Evolutionary conservation across 2,329 filamentous ascomycete species (phyloP).

Genomic region (Alternaria brassicicola): DNA sequence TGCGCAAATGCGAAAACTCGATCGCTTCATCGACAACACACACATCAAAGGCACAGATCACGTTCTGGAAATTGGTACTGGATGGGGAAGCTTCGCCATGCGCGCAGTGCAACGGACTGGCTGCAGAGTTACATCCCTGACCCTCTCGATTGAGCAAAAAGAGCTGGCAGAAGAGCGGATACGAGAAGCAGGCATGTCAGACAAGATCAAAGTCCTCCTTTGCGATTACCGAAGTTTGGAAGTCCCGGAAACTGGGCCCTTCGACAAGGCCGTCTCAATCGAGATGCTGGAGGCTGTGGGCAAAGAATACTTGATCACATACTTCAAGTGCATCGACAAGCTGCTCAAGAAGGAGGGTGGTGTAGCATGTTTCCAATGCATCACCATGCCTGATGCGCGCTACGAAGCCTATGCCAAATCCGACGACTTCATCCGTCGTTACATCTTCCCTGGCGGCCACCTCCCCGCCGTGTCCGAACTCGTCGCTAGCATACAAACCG

Average conservation of each 20-base stretch:
- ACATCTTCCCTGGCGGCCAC: constrained; percentile 81
- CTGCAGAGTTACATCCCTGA: constrained; percentile 72
- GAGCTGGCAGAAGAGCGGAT: constrained; percentile 70
- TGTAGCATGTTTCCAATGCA: constrained; percentile 75
- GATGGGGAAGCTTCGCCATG: constrained; percentile 77
- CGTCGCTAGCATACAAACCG: constrained; percentile 66
- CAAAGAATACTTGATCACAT: constrained; percentile 68
- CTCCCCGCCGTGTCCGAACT: constrained; percentile 70
- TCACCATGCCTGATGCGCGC: constrained; percentile 73
- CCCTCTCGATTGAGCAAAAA: constrained; percentile 73
- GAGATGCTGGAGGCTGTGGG: constrained; percentile 81
- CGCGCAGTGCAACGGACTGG: constrained; percentile 69
- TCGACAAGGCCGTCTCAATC: constrained; percentile 75
- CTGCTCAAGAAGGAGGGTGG: constrained; percentile 70
- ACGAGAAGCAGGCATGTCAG: constrained; percentile 62
- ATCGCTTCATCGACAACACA: constrained; percentile 69
- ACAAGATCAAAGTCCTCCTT: constrained; percentile 68
- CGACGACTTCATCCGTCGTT: constrained; percentile 76
- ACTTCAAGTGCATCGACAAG: constrained; percentile 68
- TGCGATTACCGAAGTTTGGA: constrained; percentile 72
- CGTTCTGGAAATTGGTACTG: constrained; percentile 76
- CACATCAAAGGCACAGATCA: constrained; percentile 69
- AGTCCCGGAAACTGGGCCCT: constrained; percentile 56
- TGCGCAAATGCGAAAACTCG: constrained; percentile 71
- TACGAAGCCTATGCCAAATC: constrained; percentile 70